Evolutionary conservation across 345 rosid species (phyloP), one percentile per base, ranked within the genome.

Genomic region (Citrus medica): DNA sequence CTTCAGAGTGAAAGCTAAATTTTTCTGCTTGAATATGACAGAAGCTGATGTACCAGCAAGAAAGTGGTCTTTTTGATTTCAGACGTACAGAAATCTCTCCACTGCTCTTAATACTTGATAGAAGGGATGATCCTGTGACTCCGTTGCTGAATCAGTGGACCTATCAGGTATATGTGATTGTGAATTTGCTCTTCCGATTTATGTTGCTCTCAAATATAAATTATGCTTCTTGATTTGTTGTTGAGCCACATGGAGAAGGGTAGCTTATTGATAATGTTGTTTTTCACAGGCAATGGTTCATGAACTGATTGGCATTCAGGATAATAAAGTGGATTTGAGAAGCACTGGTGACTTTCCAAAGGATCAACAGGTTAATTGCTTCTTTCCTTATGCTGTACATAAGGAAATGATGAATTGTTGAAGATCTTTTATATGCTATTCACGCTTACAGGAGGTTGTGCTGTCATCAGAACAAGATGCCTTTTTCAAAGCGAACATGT

Each of bases 31-130:
- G 79, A 80, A 37, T 76, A 68, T 85, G 71, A 73, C 93, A 96
- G 99, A 96, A 94, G 77, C 82, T 96, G 86, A 96, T 96, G 99
- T 91, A 94, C 88, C 97, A 96, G 91, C 95, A 94, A 71, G 98
- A 96, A 87, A 96, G 97, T 67, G 95, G 95, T 69, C 97, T 94
- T 70, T 96, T 92, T 78, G 98, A 94, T 85, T 96, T 96, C 85
- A 91, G 99, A 83, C 89, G 98, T 40, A 91, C 87, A n/a, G 99
- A 94, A 86, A 78, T 92, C 71, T 90, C 99, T 80, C 98, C 99
- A 16, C 77, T 94, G 79, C 82, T 96, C 78, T 90, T 92, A 77
- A 82, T 96, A 73, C 61, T 96, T 83, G 99, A 96, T 86, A 87
- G 98, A 88, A 94, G 99, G 81, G 98, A 96, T 82, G 98, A 96